Base-by-base conservation (phyloP, 164 flowering plant genomes). In the Chimonanthus praecox region DNA sequence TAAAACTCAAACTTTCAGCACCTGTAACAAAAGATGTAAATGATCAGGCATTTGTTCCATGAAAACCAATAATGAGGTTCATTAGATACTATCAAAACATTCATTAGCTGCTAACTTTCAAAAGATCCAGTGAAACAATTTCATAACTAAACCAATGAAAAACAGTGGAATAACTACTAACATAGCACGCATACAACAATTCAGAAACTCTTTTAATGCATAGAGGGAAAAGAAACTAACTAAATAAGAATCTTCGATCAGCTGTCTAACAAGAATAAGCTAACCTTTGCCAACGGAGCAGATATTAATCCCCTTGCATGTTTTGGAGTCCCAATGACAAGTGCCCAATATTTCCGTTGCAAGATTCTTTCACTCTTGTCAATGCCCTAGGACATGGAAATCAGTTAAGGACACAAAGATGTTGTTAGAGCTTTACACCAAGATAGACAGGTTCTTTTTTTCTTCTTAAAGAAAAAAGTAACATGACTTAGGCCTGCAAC, bases 311-410 rank as follows among this genome's bases (percentile, higher is more conserved):
- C 99, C 75, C 78, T 82, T 8, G 83, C 64, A 72, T 79, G 89
- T 73, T 84, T 86, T 45, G 98, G 99, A 78, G 84, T 81, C 51
- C 99, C 99, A 80, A 92, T 80, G 64, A 95, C 97, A 75, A 94
- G 97, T 66, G 99, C 97, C 92, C 87, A 87, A 72, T 94, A 94
- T 77, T 69, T 84, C 82, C 85, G 86, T 73, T 79, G 87, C 74
- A 94, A 74, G 58, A 81, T 64, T 74, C 79, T 78, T 76, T 82
- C 85, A 49, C 75, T 73, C 61, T 73, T 81, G 16, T 76, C 84
- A 78, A 50, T 62, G 79, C 91, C 94, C 89, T 60, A 4, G 79
- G 71, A 73, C 51, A 44, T 13, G 68, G 45, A 64, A 66, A 20
- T 50, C 33, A 71, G 7, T 21, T 6, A 65, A 66, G 7, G 33